Evolutionary conservation across 176 grass and related monocot genomes (phyloP), one percentile per base, ranked within the genome.

Genomic region (Elymus sibiricus): DNA sequence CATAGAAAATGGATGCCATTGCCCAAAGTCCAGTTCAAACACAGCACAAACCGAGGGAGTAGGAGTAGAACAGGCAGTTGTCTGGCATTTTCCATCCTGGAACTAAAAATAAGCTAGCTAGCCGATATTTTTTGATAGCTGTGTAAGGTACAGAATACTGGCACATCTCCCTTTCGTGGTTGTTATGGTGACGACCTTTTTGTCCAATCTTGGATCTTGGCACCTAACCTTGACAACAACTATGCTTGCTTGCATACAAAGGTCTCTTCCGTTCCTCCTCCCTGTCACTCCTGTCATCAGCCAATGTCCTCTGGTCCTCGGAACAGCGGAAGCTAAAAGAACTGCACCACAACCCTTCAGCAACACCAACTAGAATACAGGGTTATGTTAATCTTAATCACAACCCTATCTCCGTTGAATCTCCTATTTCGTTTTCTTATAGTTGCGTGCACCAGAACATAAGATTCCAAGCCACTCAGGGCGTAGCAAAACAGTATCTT

Each of bases 211-310:
- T 55, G 77, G 86, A 88, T 79, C 70, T 85, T 85, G 82, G 77
- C 63, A 91, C 86, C 85, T 88, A 91, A 91, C 86, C 34, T 51
- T 82, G 86, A 91, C 85, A 72, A 78, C 53, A 9, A 56, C 27
- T 88, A 88, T 72, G 90, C 63, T 85, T 91, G 86, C 77, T 88
- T 91, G 82, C 39, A 85, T 64, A 85, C 3, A 68, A 91, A 85
- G 77, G 29, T 38, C 51, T 77, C 70, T 76, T 64, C 19, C 4
- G 15, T 37, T 89, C 42, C 42, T 51, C 47, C 61, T 82, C 15
- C 16, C 42, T 82, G 81, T 76, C 47, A 22, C 7, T 47, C 80
- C 9, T 72, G 74, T 39, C 62, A 82, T 68, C 59, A 77, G 60
- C 76, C 81, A 91, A 64, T 76, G 76, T 28, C 55, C 26, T 79